Evolutionary conservation across 768 basidiomycete species (phyloP), one percentile per base, ranked within the genome.

Genomic region (Naganishia kalamii): DNA sequence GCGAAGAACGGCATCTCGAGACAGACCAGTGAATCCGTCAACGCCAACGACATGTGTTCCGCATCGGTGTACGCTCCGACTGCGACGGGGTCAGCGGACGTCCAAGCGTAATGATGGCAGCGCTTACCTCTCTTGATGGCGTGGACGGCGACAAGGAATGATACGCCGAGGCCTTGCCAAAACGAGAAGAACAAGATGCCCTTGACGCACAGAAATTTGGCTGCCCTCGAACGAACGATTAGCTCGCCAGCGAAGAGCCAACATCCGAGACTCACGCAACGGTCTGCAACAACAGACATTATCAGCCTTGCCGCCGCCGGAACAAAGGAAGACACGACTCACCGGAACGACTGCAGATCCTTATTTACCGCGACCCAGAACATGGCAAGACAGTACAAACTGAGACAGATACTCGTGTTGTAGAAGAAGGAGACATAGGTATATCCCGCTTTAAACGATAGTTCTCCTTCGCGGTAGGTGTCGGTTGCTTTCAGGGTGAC

Each of bases 1-100:
- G 96, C 94, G 74, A 98, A 98, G 65, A 98, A 79, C 0, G 96
- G 94, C 94, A 99, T 97, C 79, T 99, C 94, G 67, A 92, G 80
- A 79, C 92, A 96, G 71, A 97, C 90, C 65, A 98, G 82, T 8
- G 87, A 85, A 77, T 99, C 94, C 17, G 87, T 90, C 68, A 94
- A 83, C 6, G 89, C 89, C 25, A 94, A 82, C 0, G 92, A 92
- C 74, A 98, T 90, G 76, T 92, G 87, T 73, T 91, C 90, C 30
- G 81, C 81, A 76, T 92, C 89, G 8, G 86, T 89, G 79, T 94
- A 93, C 13, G 89, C 88, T 3, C 92, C 92, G 49, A 96, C 77
- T 77, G 59, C 25, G 32, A 37, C 13, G 7, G 40, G 41, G n/a
- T 0, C 8, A 12, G 15, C 13, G 32, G 25, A 21, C 27, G 27